phyloP scores from a whole-genome alignment of 805 yeast species.

The Candida parachauliodes region DNA sequence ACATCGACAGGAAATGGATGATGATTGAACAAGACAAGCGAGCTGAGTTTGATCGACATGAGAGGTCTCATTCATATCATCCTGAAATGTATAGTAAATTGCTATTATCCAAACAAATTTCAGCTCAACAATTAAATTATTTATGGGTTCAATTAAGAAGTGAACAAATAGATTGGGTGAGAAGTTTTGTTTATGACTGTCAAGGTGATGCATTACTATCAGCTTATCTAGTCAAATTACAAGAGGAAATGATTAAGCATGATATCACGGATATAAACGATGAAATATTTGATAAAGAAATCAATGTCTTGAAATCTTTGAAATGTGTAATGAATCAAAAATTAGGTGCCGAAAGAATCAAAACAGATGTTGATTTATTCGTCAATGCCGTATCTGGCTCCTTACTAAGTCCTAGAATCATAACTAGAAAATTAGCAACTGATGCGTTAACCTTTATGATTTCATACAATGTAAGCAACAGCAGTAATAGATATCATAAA shows the following conservation, averaged over 20 bases:
- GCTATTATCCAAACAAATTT: conserved; percentile 65
- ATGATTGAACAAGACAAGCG: conserved; percentile 81
- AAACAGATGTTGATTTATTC: conserved; percentile 37
- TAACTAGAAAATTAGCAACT: conserved; percentile 75
- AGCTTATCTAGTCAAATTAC: conserved; percentile 48
- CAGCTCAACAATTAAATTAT: conserved; percentile 69
- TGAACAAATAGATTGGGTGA: conserved; percentile 80
- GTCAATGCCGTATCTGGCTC: conserved; percentile 69
- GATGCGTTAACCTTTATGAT: conserved; percentile 60
- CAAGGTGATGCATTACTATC: conserved; percentile 83
- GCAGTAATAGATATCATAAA: conserved; percentile 45
- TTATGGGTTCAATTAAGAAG: conserved; percentile 91
- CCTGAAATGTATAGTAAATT: conserved; percentile 77
- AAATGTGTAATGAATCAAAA: conserved; percentile 66
- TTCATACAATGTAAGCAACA: conserved; percentile 30
- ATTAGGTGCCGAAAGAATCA: conserved; percentile 58
- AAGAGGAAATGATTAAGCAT: conserved; percentile 38
- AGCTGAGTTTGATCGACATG: conserved; percentile 62
- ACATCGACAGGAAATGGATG: conserved; percentile 85
- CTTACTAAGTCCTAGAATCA: conserved; percentile 66
- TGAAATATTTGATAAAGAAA: conserved; percentile 66
- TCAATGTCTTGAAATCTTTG: conserved; percentile 71
- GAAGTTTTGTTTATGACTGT: conserved; percentile 59
- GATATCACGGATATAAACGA: conserved; percentile 39
- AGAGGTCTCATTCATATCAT: conserved; percentile 24